phyloP scores from a whole-genome alignment of 2,329 filamentous ascomycete genomes.

The Polychaeton citri region DNA sequence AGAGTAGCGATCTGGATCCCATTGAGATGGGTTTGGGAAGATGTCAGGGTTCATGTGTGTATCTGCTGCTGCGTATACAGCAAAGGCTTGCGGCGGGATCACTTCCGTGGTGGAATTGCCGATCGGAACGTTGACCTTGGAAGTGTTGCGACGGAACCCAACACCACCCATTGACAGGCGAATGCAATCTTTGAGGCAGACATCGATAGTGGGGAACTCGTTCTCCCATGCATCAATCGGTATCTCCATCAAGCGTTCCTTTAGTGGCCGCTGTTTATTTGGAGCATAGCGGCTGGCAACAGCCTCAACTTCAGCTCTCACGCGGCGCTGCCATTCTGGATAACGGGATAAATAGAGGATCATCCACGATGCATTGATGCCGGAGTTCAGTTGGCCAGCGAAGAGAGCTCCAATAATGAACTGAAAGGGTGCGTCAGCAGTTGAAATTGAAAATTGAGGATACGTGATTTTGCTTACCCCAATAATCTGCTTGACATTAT shows the following conservation, averaged over 20 bases:
- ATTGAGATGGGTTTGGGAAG: constrained; percentile 36
- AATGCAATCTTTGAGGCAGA: constrained; percentile 42
- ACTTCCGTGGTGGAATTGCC: constrained; percentile 31
- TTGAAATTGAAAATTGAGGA: background rate
- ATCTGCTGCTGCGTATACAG: constrained; percentile 34
- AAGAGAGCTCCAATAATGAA: constrained; percentile 43
- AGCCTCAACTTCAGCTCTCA: constrained; percentile 35
- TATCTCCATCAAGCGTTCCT: constrained; percentile 29
- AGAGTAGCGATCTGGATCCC: constrained; percentile 39
- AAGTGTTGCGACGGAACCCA: constrained; percentile 40
- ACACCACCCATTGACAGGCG: constrained; percentile 36
- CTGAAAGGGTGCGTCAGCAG: constrained; percentile 11
- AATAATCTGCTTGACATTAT: constrained; percentile 31
- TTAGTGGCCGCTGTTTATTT: constrained; percentile 20
- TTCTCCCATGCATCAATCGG: constrained; percentile 42
- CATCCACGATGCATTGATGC: constrained; percentile 42
- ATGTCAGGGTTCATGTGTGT: constrained; percentile 35
- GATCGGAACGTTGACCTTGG: constrained; percentile 31
- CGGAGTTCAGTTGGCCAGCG: constrained; percentile 45
- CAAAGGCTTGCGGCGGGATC: constrained; percentile 37
- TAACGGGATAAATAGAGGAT: constrained; percentile 37
- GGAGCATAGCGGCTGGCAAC: constrained; percentile 30
- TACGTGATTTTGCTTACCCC: constrained; percentile 19
- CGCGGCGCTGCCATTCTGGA: constrained; percentile 30
- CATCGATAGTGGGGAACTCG: constrained; percentile 40